phyloP scores from a whole-genome alignment of 2,329 filamentous ascomycete species.

The Aspergillus sergii region DNA sequence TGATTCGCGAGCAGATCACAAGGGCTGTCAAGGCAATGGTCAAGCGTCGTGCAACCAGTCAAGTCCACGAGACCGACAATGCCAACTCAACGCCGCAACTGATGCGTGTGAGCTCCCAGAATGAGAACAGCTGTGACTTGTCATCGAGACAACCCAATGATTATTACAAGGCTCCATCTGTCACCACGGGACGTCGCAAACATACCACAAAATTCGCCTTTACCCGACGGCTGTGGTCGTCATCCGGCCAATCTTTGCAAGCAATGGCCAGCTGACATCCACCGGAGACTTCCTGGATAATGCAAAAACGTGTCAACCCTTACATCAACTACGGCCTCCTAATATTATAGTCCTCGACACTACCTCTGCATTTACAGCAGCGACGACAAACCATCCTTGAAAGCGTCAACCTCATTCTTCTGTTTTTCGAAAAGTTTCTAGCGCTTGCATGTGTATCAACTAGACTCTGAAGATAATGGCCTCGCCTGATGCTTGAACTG shows the following conservation, averaged over 20 bases:
- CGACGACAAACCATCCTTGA: not conserved
- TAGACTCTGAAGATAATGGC: not conserved
- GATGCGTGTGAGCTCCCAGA: not conserved
- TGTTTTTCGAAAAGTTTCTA: not conserved
- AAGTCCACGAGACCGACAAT: not conserved
- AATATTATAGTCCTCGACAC: not conserved
- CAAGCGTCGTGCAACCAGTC: constrained; percentile 9
- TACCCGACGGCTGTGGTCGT: constrained; percentile 2
- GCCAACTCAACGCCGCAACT: not conserved
- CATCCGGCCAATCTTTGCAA: not conserved
- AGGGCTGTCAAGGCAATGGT: constrained; percentile 16
- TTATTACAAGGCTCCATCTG: not conserved
- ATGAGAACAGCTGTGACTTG: not conserved
- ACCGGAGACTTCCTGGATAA: not conserved
- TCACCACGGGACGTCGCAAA: not conserved
- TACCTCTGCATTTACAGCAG: not conserved
- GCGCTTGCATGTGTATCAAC: not conserved
- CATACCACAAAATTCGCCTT: not conserved
- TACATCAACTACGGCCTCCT: not conserved
- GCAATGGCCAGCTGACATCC: not conserved
- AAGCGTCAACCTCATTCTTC: not conserved
- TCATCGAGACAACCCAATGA: not conserved
- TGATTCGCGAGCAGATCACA: constrained; percentile 17
- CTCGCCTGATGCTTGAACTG: not conserved
- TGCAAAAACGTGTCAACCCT: not conserved